Base-by-base conservation (phyloP, 2,329 filamentous ascomycete genomes). In the Fusarium nygamai region DNA sequence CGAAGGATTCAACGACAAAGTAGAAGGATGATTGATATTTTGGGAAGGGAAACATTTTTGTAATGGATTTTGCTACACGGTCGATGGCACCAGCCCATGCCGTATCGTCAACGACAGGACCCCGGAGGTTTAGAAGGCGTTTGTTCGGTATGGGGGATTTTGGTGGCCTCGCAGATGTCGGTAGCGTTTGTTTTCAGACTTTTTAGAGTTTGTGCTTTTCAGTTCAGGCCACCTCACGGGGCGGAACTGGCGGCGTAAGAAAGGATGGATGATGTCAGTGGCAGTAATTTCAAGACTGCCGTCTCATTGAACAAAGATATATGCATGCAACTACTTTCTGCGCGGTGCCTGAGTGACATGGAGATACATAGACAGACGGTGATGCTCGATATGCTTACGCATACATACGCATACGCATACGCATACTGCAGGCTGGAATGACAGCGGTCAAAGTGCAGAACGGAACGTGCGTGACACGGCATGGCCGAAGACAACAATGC, bases 171-270 rank as follows among this genome's bases (percentile, higher is more conserved):
- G 54, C 51, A 27, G 58, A 46, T 66, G 58, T 66, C 68, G 60
- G 60, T 69, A 68, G 63, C 61, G n/a, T 73, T 74, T 75, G 47
- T 59, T 65, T 72, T 66, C 48, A 41, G 44, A 61, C 48, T 63
- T 66, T 56, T 24, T 61, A 62, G 65, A 60, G 58, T 66, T 61
- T 46, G 65, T 46, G 53, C 60, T 61, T 50, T 43, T 67, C 51
- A 62, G 61, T 64, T 73, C 61, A 75, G 63, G 74, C 63, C 69
- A 74, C 76, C 76, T 78, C 76, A 61, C 76, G 76, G 76, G 69
- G 75, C 67, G 58, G 63, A 71, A 78, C 76, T 76, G 72, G 72
- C 74, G 75, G 72, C 78, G 75, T 74, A 75, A 61, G 64, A 67
- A 73, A 54, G 58, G 58, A 73, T 50, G 60, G 47, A 76, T 64